Evolutionary conservation across 2,329 filamentous ascomycete species (phyloP).

Genomic region (Fusarium irregulare): DNA sequence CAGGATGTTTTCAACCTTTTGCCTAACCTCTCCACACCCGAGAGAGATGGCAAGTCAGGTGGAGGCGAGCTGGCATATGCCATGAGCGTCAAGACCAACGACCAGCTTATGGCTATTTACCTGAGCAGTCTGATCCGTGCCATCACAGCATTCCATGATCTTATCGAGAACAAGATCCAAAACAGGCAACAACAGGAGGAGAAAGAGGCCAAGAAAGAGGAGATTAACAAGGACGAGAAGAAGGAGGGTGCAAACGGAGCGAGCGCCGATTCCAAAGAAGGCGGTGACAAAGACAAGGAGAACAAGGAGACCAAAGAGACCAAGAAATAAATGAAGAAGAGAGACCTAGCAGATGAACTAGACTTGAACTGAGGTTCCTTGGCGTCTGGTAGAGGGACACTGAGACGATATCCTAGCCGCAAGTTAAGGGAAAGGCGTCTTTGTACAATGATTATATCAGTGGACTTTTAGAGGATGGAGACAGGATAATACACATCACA

Average conservation of each 20-base stretch:
- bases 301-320: constrained; percentile 68
- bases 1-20: constrained; percentile 99
- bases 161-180: constrained; percentile 99
- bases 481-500: constrained; percentile 41
- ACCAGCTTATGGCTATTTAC: constrained; percentile 99
- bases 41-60: constrained; percentile 70
- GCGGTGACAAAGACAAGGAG: constrained; percentile 64
- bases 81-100: constrained; percentile 99
- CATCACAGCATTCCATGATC: constrained; percentile 98
- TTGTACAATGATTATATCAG: constrained; percentile 49
- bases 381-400: constrained; percentile 42
- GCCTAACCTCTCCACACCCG: constrained; percentile 91
- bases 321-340: constrained; percentile 50
- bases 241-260: constrained; percentile 61
- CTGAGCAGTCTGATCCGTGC: constrained; percentile 92
- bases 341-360: constrained; percentile 32
- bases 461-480: constrained; percentile 43
- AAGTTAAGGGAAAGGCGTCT: constrained; percentile 39
- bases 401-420: constrained; percentile 34
- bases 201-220: constrained; percentile 87
- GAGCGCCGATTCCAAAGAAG: constrained; percentile 63
- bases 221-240: constrained; percentile 70
- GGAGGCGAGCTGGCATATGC: constrained; percentile 92
- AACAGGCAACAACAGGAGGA: constrained; percentile 98
- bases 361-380: constrained; percentile 34